Evolutionary conservation across 805 yeast genomes (phyloP), one percentile per base, ranked within the genome.

Genomic region (Starmerella vitae): DNA sequence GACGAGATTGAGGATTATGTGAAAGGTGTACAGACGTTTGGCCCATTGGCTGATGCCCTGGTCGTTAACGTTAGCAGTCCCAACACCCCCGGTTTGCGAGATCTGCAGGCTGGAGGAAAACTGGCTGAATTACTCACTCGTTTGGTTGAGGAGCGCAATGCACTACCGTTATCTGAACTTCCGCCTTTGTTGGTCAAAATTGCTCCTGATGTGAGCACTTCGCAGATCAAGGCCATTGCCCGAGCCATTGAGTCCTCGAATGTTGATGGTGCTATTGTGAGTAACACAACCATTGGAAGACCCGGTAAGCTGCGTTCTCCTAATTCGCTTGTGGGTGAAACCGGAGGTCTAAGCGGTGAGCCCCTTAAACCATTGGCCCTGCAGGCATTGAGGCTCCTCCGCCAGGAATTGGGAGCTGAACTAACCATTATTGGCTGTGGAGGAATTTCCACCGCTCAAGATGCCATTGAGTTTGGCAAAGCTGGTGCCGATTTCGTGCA

Each of bases 401-500:
- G 91, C 41, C 76, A 80, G 50, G 70, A 80, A 55, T 72, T 93
- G 27, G 83, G 83, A 52, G 82, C 73, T 45, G 68, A 74, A 38
- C 59, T 85, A 47, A 80, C 85, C 2, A 67, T 88, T 31, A 71
- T 88, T 48, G 97, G 97, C 25, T 85, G 95, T 61, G 97, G 97
- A 41, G 97, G 97, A 48, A 84, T 88, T 49, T 66, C 78, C n/a
- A 62, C 67, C 19, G 97, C 94, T 40, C 67, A 74, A 47, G 97
- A 88, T 56, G 96, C 86, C 0, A 63, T 86, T 35, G 96, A 86
- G 49, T 88, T 78, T 59, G 94, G 91, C 25, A 74, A 73, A 53
- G 94, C 95, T 1, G 97, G 97, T 42, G 97, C 97, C 12, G 70
- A 79, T n/a, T 81, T 76, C 56, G 74, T 88, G 35, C 81, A 88